phyloP scores from a whole-genome alignment of 2,329 filamentous ascomycete genomes.

The Zymoseptoria tritici region DNA sequence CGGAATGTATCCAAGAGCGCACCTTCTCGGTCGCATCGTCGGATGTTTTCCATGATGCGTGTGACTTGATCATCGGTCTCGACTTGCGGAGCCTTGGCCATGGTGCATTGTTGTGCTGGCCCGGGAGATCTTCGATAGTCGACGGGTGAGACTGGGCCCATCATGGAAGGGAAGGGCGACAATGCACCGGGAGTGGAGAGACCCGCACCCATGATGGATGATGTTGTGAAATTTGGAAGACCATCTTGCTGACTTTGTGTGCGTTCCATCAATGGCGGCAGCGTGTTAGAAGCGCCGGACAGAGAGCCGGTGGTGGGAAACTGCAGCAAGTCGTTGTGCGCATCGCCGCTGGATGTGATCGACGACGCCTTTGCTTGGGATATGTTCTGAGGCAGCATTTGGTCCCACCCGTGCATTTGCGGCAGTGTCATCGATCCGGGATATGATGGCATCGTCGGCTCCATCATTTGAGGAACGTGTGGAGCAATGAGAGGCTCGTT shows the following conservation, averaged over 20 bases:
- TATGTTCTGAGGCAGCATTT: constrained; percentile 65
- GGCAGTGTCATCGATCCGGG: constrained; percentile 71
- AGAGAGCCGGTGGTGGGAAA: constrained; percentile 21
- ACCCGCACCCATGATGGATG: constrained; percentile 56
- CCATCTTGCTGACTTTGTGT: constrained; percentile 35
- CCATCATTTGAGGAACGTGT: constrained; percentile 63
- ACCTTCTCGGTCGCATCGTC: constrained; percentile 69
- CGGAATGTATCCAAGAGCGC: constrained; percentile 84
- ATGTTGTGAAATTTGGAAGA: constrained; percentile 55
- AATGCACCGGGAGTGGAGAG: constrained; percentile 65
- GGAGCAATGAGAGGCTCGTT: constrained; percentile 65
- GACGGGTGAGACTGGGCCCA: constrained; percentile 59
- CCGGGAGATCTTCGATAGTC: constrained; percentile 64
- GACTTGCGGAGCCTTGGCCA: constrained; percentile 70
- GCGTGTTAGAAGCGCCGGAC: constrained; percentile 33
- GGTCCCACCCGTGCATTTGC: constrained; percentile 79
- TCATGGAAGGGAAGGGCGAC: constrained; percentile 63
- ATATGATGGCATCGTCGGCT: constrained; percentile 60
- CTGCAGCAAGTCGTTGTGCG: constrained; percentile 48
- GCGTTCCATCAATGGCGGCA: constrained; percentile 60
- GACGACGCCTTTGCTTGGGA: constrained; percentile 70
- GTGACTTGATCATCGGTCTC: constrained; percentile 77
- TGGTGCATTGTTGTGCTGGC: constrained; percentile 56
- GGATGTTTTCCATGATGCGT: constrained; percentile 78
- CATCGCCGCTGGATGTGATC: constrained; percentile 47